Percentiles rank a stretch among this genome's conserved stretches.
These are phyloP conservation scores for Petasospora rhodanensis DNA, from an alignment of 1,139 yeast species.

Conservation along the genomic window DNA sequence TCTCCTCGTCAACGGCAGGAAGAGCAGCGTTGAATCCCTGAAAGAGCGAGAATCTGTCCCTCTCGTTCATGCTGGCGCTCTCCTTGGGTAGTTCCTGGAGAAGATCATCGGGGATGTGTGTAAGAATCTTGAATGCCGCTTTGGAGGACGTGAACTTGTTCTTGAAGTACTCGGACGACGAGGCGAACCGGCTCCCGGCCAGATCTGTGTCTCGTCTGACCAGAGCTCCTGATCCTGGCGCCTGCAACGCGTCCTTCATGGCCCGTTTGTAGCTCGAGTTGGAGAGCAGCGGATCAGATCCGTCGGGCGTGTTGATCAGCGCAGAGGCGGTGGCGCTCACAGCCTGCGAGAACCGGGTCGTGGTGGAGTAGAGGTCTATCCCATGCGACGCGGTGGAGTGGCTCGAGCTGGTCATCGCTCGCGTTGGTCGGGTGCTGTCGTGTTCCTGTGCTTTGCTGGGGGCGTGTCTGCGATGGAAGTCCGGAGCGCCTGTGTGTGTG, in stretches of 20 bases:
- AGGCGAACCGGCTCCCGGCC: conserved; percentile 26
- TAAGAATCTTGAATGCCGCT: conserved; percentile 41
- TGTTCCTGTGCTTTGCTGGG: conserved; percentile 11
- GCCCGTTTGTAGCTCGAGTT: conserved; percentile 42
- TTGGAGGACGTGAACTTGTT: conserved; percentile 29
- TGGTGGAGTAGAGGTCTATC: conserved; percentile 25
- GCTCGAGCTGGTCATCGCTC: too few species aligned
- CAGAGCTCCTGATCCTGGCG: conserved; percentile 24
- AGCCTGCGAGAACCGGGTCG: conserved; percentile 32
- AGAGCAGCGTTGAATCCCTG: conserved; percentile 64
- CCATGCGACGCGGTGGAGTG: conserved; percentile 11
- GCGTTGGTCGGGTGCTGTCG: too few species aligned
- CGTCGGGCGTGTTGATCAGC: conserved; percentile 28
- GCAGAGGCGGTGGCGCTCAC: conserved; percentile 44
- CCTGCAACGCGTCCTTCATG: conserved; percentile 38
- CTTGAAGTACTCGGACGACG: conserved; percentile 29
- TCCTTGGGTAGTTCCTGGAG: conserved; percentile 44
- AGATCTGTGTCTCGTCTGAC: conserved; percentile 21
- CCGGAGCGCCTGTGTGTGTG: too few species aligned
- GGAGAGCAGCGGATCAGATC: conserved; percentile 33
- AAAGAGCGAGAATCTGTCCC: conserved; percentile 42
- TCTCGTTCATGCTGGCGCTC: too few species aligned
- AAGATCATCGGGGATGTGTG: conserved; percentile 53
- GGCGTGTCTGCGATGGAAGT: too few species aligned
- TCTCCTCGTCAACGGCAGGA: conserved; percentile 41